Evolutionary conservation across 352 stramenopile species (phyloP).

Genomic region (Globisporangium okanoganense): DNA sequence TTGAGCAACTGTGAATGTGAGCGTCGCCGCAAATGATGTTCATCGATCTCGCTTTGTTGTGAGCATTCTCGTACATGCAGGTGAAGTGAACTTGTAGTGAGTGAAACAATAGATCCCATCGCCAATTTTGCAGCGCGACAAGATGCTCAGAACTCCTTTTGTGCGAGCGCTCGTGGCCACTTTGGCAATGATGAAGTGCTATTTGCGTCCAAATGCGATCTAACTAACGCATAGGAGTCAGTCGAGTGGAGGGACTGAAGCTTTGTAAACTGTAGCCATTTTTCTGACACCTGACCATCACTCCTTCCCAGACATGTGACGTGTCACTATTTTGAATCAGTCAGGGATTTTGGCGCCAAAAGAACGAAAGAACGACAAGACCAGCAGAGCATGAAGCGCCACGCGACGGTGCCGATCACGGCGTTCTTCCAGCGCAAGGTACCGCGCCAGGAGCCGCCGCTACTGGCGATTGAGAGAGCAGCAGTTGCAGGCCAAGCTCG

Average conservation of each 20-base stretch:
- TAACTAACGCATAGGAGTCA: neutral
- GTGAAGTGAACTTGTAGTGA: neutral
- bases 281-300: too few relatives aligned
- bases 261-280: slow-evolving; percentile 11
- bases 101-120: neutral
- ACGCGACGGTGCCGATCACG: slow-evolving; percentile 37
- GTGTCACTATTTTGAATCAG: neutral
- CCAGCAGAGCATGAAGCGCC: slow-evolving; percentile 23
- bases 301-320: neutral
- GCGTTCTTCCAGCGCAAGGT: slow-evolving; percentile 69
- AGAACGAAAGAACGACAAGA: neutral
- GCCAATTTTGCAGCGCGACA: neutral
- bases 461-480: slow-evolving; percentile 1
- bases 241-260: neutral
- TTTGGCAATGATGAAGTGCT: neutral
- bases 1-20: neutral
- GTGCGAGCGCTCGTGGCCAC: neutral
- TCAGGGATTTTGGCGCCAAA: slow-evolving; percentile 22
- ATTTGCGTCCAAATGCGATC: neutral
- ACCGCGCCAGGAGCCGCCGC: slow-evolving; percentile 13
- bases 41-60: neutral
- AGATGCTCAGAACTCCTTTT: neutral
- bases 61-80: neutral
- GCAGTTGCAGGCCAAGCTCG: neutral
- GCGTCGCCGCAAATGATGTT: neutral